These are phyloP conservation scores for Gloeophyllum trabeum DNA, from an alignment of 768 basidiomycete genomes.

Conservation along the genomic window DNA sequence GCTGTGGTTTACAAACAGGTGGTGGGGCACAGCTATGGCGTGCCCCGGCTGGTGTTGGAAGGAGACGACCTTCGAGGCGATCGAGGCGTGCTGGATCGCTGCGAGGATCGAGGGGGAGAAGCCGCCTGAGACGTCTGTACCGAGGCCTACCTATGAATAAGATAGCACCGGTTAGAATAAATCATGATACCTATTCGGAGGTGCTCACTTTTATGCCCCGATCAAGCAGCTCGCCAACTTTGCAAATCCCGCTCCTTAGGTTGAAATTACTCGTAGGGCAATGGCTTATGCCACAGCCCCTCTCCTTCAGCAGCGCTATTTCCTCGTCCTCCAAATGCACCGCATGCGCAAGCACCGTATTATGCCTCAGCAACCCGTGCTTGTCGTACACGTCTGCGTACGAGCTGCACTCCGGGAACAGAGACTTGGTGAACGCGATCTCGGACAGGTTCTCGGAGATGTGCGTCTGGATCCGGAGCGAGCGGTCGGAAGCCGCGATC, in stretches of 20 bases:
- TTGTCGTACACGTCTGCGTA: conserved; percentile 82
- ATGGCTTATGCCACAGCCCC: conserved; percentile 73
- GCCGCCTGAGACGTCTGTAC: conserved; percentile 89
- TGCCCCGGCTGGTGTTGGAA: conserved; percentile 21
- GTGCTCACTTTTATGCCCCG: conserved; percentile 67
- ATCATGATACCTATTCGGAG: neutral
- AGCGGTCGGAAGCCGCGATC: conserved; percentile 46
- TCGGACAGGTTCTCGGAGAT: conserved; percentile 79
- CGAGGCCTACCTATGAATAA: conserved; percentile 72
- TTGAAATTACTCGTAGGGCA: conserved; percentile 95
- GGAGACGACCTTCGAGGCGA: conserved; percentile 68
- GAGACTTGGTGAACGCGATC: conserved; percentile 46
- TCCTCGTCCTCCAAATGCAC: conserved; percentile 71
- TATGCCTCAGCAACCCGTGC: conserved; percentile 60
- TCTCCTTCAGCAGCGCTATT: conserved; percentile 53
- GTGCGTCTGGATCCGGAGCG: conserved; percentile 83
- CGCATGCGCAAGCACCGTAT: conserved; percentile 85
- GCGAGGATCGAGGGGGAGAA: conserved; percentile 72
- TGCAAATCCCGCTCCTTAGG: conserved; percentile 75
- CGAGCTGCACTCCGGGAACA: conserved; percentile 53
- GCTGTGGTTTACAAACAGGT: too few relatives aligned
- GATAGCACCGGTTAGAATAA: neutral
- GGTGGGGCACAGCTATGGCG: neutral
- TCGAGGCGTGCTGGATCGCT: conserved; percentile 63
- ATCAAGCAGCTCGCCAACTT: conserved; percentile 72